Evolutionary conservation across 2,329 filamentous ascomycete species (phyloP).

Genomic region (Nemania diffusa): DNA sequence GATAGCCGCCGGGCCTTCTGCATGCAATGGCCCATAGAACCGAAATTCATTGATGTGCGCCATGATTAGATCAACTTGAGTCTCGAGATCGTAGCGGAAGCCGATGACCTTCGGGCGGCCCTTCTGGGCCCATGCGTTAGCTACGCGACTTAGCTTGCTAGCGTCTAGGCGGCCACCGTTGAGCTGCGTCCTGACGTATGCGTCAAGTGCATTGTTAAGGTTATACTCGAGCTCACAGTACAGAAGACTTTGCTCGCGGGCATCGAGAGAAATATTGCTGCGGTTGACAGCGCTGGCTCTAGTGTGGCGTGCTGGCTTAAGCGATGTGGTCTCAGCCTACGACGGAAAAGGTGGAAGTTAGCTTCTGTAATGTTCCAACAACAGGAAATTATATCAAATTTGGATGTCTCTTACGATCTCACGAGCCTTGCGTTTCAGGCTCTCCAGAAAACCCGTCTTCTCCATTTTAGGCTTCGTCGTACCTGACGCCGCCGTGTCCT

Average conservation of each 20-base stretch:
- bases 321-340: constrained; percentile 30
- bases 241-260: constrained; percentile 67
- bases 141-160: constrained; percentile 62
- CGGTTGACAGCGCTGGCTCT: constrained; percentile 24
- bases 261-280: constrained; percentile 59
- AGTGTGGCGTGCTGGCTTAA: constrained; percentile 24
- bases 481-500: constrained; percentile 48
- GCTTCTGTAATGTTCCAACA: constrained; percentile 17
- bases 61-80: constrained; percentile 65
- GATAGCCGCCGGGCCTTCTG: constrained; percentile 55
- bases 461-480: constrained; percentile 34
- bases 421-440: constrained; percentile 60
- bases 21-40: constrained; percentile 62
- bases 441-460: constrained; percentile 43
- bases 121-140: constrained; percentile 62
- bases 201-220: constrained; percentile 61
- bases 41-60: constrained; percentile 63
- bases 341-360: constrained; percentile 28
- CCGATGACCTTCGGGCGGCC: constrained; percentile 66
- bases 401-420: constrained; percentile 58
- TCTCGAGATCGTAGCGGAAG: constrained; percentile 70
- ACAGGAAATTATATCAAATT: not conserved
- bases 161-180: constrained; percentile 65
- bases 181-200: constrained; percentile 64
- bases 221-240: constrained; percentile 69